phyloP scores from a whole-genome alignment of 805 yeast species.

The Metschnikowia cubensis region DNA sequence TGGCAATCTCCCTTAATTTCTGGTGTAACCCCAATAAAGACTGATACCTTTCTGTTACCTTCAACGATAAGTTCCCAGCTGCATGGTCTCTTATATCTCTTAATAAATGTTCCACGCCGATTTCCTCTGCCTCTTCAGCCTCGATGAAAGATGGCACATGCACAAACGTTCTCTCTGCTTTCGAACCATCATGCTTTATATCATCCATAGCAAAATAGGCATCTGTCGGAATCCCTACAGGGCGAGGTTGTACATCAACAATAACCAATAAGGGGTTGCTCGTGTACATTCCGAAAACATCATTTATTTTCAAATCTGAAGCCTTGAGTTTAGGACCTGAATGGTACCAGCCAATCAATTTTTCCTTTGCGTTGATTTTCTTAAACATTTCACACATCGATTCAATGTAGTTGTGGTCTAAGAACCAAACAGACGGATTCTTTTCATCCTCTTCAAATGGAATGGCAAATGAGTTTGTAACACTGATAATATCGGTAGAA shows the following conservation, averaged over 20 bases:
- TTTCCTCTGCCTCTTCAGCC: slow-evolving; percentile 99
- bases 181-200: slow-evolving; percentile 91
- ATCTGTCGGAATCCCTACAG: slow-evolving; percentile 91
- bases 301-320: slow-evolving; percentile 88
- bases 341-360: slow-evolving; percentile 98
- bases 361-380: slow-evolving; percentile 95
- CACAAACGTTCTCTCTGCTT: slow-evolving; percentile 86
- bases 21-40: slow-evolving; percentile 82
- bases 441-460: slow-evolving; percentile 97
- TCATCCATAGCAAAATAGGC: slow-evolving; percentile 93
- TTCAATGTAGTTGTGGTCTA: slow-evolving; percentile 94
- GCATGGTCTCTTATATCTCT: slow-evolving; percentile 96
- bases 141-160: slow-evolving; percentile 90
- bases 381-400: slow-evolving; percentile 97
- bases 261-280: slow-evolving; percentile 78
- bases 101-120: slow-evolving; percentile 93
- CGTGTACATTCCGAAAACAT: slow-evolving; percentile 76
- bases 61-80: slow-evolving; percentile 84
- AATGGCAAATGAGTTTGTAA: slow-evolving; percentile 91
- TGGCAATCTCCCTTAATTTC: slow-evolving; percentile 72
- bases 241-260: slow-evolving; percentile 83
- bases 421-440: slow-evolving; percentile 90
- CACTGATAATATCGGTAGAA: slow-evolving; percentile 53
- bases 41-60: slow-evolving; percentile 83
- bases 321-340: slow-evolving; percentile 90